Conservation (phyloP, 495 filamentous ascomycete genomes). For the Apodospora peruviana region DNA sequence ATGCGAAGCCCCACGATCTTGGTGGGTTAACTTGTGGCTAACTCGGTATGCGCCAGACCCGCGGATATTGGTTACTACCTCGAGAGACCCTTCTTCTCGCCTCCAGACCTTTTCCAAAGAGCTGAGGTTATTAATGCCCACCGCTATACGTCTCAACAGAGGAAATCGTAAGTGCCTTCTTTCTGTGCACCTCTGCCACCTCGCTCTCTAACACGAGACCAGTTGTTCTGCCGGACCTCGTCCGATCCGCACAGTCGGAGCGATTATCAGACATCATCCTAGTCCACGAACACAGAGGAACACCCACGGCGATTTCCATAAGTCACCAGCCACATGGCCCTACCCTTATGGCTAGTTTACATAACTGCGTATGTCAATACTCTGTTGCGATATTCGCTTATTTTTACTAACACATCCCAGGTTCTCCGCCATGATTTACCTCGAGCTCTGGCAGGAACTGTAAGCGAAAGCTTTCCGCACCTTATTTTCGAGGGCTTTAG, state of each 20-base stretch:
- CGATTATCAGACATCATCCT: slow-evolving; percentile 80
- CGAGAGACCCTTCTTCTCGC: slow-evolving; percentile 77
- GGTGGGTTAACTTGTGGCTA: not conserved
- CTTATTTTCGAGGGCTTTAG: slow-evolving; percentile 93
- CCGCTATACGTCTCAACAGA: slow-evolving; percentile 83
- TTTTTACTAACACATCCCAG: slow-evolving; percentile 20
- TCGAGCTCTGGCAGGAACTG: slow-evolving; percentile 77
- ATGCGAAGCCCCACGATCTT: not conserved
- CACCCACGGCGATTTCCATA: slow-evolving; percentile 87
- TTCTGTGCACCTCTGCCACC: not conserved
- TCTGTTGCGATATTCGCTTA: not conserved
- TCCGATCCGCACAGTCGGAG: slow-evolving; percentile 69
- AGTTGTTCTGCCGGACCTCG: slow-evolving; percentile 63
- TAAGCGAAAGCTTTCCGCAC: slow-evolving; percentile 90
- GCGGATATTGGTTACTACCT: slow-evolving; percentile 77
- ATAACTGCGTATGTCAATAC: slow-evolving; percentile 47
- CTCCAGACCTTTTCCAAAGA: slow-evolving; percentile 92
- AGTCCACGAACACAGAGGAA: slow-evolving; percentile 87
- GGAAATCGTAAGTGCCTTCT: slow-evolving; percentile 58
- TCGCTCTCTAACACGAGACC: not conserved
- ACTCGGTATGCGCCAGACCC: slow-evolving; percentile 12
- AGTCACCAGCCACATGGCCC: slow-evolving; percentile 93
- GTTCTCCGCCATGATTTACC: slow-evolving; percentile 92
- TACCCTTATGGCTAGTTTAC: slow-evolving; percentile 83
- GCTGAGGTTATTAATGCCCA: slow-evolving; percentile 84